phyloP scores from a whole-genome alignment of 2,329 filamentous ascomycete species.

The Microcyclospora tardicrescens region DNA sequence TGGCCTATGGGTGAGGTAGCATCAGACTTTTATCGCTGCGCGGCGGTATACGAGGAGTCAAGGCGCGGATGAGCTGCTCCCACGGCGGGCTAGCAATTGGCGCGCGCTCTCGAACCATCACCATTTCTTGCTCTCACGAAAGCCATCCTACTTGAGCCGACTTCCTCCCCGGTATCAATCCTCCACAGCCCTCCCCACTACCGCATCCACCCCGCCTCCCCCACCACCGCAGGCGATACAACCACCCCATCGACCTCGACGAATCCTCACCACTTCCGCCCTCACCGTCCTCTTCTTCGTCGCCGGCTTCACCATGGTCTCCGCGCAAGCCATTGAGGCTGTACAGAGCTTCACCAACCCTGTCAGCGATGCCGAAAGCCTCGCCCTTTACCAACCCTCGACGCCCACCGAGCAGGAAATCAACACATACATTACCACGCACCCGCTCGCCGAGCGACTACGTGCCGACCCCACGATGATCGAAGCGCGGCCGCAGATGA shows the following conservation, averaged over 20 bases:
- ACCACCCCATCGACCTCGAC: conserved; percentile 9
- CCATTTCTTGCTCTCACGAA: too few relatives aligned
- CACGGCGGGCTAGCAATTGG: too few relatives aligned
- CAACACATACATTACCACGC: conserved; percentile 60
- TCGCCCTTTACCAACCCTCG: conserved; percentile 48
- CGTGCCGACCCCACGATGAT: conserved; percentile 52
- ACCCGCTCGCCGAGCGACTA: conserved; percentile 59
- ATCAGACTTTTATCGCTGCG: too few relatives aligned
- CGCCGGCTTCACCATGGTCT: conserved; percentile 45
- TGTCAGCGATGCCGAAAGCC: conserved; percentile 59
- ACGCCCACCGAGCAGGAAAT: conserved; percentile 44
- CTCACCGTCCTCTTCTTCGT: conserved; percentile 37
- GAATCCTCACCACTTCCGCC: conserved; percentile 35
- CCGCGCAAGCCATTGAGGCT: conserved; percentile 39
- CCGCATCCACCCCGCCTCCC: neutral
- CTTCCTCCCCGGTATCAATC: too few relatives aligned
- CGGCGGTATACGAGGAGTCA: too few relatives aligned
- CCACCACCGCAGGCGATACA: conserved; percentile 1
- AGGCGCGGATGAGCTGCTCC: too few relatives aligned
- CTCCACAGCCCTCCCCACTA: neutral
- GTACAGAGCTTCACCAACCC: conserved; percentile 39
- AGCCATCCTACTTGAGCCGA: too few relatives aligned
- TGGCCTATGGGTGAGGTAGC: too few relatives aligned
- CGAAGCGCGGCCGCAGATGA: conserved; percentile 76
- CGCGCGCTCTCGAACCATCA: too few relatives aligned